Evolutionary conservation across 1,139 yeast genomes (phyloP).

Genomic region (Yamadazyma songkhlaensis): DNA sequence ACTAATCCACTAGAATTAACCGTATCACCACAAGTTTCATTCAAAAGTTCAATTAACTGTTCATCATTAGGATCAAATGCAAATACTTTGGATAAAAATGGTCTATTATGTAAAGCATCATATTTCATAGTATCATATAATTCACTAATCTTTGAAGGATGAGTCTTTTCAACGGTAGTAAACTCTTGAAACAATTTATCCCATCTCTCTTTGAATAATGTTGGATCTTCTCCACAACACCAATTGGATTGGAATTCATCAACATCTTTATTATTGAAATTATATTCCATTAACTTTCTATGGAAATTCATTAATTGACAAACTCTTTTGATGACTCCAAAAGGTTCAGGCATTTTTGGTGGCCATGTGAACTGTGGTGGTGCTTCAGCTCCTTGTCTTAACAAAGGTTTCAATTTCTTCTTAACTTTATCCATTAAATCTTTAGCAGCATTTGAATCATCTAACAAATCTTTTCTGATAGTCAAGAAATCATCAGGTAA

Average conservation of each 20-base stretch:
- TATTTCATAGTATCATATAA: slow-evolving; percentile 97
- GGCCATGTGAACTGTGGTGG: slow-evolving; percentile 99
- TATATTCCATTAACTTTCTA: slow-evolving; percentile 77
- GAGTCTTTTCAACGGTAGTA: slow-evolving; percentile 90
- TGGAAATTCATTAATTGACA: slow-evolving; percentile 96
- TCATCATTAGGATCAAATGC: slow-evolving; percentile 62
- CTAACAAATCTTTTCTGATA: slow-evolving; percentile 86
- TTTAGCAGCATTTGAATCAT: slow-evolving; percentile 97
- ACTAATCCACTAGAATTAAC: slow-evolving; percentile 63
- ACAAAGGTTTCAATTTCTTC: slow-evolving; percentile 88
- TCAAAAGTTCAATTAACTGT: slow-evolving; percentile 34
- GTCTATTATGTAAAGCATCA: slow-evolving; percentile 94
- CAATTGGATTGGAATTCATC: slow-evolving; percentile 71
- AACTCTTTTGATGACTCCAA: slow-evolving; percentile 86
- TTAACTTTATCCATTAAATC: slow-evolving; percentile 97
- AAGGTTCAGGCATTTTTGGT: slow-evolving; percentile 96
- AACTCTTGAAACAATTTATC: slow-evolving; percentile 93
- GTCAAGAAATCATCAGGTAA: slow-evolving; percentile 78
- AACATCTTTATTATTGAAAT: slow-evolving; percentile 68
- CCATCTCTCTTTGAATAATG: slow-evolving; percentile 92
- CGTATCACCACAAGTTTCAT: slow-evolving; percentile 46
- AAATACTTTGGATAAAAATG: slow-evolving; percentile 80
- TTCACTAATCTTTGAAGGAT: slow-evolving; percentile 95
- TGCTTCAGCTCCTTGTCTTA: slow-evolving; percentile 94
- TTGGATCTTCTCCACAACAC: slow-evolving; percentile 98